phyloP scores from a whole-genome alignment of 2,329 filamentous ascomycete genomes.

The Xylariaceae sp. region DNA sequence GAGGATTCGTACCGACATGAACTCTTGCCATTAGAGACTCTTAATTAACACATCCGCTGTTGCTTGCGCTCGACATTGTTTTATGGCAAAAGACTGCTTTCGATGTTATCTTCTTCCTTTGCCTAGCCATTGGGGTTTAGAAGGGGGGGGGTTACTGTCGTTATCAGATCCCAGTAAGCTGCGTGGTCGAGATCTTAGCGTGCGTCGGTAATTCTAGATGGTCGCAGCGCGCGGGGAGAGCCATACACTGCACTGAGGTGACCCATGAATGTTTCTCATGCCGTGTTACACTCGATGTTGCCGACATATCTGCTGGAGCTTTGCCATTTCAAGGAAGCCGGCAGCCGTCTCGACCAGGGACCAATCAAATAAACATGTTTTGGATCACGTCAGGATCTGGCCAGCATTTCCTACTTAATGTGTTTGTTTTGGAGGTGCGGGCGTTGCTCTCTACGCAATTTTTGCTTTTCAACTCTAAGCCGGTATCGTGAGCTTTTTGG shows the following conservation, averaged over 20 bases:
- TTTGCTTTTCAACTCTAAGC: conserved; percentile 24
- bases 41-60: too few relatives aligned
- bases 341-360: conserved; percentile 14
- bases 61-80: too few relatives aligned
- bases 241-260: conserved; percentile 6
- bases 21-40: too few relatives aligned
- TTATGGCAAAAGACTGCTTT: too few relatives aligned
- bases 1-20: too few relatives aligned
- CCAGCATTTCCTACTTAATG: conserved; percentile 17
- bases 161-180: conserved; percentile 1
- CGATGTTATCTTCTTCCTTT: too few relatives aligned
- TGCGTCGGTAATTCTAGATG: conserved; percentile 9
- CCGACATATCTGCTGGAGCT: conserved; percentile 20
- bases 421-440: conserved; percentile 15
- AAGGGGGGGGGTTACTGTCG: too few relatives aligned
- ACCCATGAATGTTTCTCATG: conserved; percentile 6
- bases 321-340: conserved; percentile 25
- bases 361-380: conserved; percentile 14
- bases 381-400: conserved; percentile 19
- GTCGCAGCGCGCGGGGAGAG: conserved; percentile 20
- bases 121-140: too few relatives aligned
- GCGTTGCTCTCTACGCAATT: conserved; percentile 14
- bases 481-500: conserved; percentile 19
- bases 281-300: conserved; percentile 21
- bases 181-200: conserved; percentile 12